Evolutionary conservation across 805 yeast species (phyloP), one percentile per base, ranked within the genome.

Genomic region (Suhomyces prunicola): DNA sequence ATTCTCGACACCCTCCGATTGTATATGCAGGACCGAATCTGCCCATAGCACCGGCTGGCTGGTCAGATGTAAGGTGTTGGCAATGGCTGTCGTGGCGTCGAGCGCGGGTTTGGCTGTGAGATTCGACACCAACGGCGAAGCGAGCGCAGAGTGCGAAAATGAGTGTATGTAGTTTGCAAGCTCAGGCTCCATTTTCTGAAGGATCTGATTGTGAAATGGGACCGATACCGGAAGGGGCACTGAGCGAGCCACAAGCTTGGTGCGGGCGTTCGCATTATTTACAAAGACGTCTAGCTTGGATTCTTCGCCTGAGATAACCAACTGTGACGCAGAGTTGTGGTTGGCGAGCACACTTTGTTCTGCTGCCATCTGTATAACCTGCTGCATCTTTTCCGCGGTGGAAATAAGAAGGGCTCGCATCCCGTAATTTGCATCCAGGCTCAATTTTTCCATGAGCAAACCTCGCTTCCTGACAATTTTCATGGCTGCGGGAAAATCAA

Each of bases 191-290:
- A 82, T 77, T 0, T 68, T 66, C 36, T 51, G 50, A 61, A 83
- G 61, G 3, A 73, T 54, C 9, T 68, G 62, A 53, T 72, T 75
- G 61, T 82, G 86, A 62, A 82, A 82, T 15, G 86, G 84, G 1
- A 81, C 76, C 2, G 71, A 63, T 6, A 80, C 85, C 1, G 79
- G 74, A 45, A 81, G 60, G 41, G 56, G 56, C 0, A 66, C 63
- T 3, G 66, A 54, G 54, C 67, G 67, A 10, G 71, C 57, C 5
- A 65, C 61, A 12, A 54, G 57, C 51, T 55, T 59, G n/a, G 51
- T 31, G 10, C 45, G 40, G 47, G 57, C 56, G 13, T 55, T 7
- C 27, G 57, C 52, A 4, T 54, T 56, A 10, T 23, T 53, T 0
- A 75, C 56, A 9, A 64, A 61, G 3, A 54, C 50, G 6, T 59